These are phyloP conservation scores for Cucumis melo DNA, from an alignment of 306 rosid genomes.

Conservation along the genomic window DNA sequence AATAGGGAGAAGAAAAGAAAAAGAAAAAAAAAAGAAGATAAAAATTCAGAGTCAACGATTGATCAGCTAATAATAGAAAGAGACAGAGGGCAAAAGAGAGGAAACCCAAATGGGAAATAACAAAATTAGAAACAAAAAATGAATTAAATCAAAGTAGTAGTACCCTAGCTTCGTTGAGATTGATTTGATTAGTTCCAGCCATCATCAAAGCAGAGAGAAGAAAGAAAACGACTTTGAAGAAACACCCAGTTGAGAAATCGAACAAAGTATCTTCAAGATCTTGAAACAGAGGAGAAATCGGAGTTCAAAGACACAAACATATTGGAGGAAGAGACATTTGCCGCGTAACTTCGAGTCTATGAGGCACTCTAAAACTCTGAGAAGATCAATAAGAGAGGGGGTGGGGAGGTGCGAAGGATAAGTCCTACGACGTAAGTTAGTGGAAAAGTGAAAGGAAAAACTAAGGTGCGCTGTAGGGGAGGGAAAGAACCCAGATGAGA, in stretches of 20 bases:
- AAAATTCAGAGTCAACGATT: slow-evolving; percentile 3
- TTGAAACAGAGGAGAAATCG: neutral
- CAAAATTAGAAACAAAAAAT: neutral
- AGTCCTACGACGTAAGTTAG: slow-evolving; percentile 30
- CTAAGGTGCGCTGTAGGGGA: slow-evolving; percentile 22
- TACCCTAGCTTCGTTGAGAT: slow-evolving; percentile 61
- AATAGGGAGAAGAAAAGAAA: neutral
- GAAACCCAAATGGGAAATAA: neutral
- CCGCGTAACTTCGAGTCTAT: neutral
- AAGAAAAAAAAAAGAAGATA: neutral
- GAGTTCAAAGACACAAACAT: slow-evolving; percentile 15
- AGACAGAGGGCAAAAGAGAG: neutral
- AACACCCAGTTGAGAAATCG: neutral
- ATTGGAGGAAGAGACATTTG: neutral
- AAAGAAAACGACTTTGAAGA: neutral
- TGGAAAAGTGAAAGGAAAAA: slow-evolving; percentile 1
- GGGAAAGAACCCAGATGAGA: slow-evolving; percentile 17
- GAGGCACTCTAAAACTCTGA: neutral
- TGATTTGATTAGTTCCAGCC: slow-evolving; percentile 59
- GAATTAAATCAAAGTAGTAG: slow-evolving; percentile 4
- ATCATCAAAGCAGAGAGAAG: slow-evolving; percentile 16
- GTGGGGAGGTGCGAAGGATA: slow-evolving; percentile 24
- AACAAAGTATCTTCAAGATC: neutral
- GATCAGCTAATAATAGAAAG: neutral
- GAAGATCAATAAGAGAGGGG: neutral